phyloP scores from a whole-genome alignment of 768 basidiomycete species.

The Multifurca ochricompacta region DNA sequence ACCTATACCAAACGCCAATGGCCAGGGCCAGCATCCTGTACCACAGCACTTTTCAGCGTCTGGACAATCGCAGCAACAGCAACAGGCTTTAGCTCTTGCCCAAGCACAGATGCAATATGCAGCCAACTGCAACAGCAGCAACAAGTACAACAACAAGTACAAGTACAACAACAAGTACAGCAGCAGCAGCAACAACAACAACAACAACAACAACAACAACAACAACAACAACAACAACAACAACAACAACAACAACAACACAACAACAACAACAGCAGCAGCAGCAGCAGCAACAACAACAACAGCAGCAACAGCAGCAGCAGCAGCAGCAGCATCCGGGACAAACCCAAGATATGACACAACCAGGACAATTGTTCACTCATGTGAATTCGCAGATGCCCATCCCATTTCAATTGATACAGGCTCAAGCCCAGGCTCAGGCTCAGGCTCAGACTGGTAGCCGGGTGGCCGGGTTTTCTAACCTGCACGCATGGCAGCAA shows the following conservation, averaged over 20 bases:
- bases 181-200: constrained; percentile 14
- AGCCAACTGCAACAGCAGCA: too few species aligned
- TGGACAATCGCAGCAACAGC: constrained; percentile 11
- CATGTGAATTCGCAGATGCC: constrained; percentile 20
- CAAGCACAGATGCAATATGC: too few species aligned
- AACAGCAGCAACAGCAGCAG: constrained; percentile 23
- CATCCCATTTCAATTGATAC: constrained; percentile 12
- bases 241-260: constrained; percentile 11
- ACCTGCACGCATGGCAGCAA: background rate
- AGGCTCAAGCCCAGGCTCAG: constrained; percentile 10
- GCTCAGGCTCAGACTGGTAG: constrained; percentile 19
- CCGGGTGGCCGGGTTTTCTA: background rate
- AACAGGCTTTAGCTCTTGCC: too few species aligned
- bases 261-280: constrained; percentile 16
- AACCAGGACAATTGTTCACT: constrained; percentile 21
- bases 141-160: too few species aligned
- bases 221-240: constrained; percentile 11
- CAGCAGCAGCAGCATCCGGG: constrained; percentile 17
- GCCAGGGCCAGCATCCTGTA: constrained; percentile 20
- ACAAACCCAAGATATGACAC: constrained; percentile 22
- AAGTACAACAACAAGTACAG: too few species aligned
- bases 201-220: constrained; percentile 10
- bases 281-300: constrained; percentile 19
- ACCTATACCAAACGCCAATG: constrained; percentile 15
- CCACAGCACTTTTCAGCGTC: constrained; percentile 3